Base-by-base conservation (phyloP, 2,329 filamentous ascomycete genomes). In the Fusarium secorum region DNA sequence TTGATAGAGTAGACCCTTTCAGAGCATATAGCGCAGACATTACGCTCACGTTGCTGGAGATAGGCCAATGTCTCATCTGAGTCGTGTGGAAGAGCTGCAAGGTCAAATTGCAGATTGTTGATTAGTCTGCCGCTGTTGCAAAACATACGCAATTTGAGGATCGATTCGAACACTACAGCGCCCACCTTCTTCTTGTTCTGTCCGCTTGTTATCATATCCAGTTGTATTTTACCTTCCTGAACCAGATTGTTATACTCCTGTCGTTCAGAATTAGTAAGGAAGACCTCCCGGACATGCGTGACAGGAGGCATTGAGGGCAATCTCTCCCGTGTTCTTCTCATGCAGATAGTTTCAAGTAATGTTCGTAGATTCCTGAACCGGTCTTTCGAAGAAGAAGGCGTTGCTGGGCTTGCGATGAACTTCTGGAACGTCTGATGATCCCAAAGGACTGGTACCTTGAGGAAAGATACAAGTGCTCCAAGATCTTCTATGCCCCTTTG, bases 231-330 rank as follows among this genome's bases (percentile, higher is more conserved):
- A 14, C 30, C 30, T 28, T 51, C 10, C 3, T 35, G 30, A 1
- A 51, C 0, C 0, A 51, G 11, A 15, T 20, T 18, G 8, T 35
- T 14, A 0, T 51, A 51, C 11, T n/a, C 48, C 17, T 11, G 30
- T 1, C 48, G 15, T 5, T 51, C 48, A 1, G n/a, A 51, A 11
- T 18, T 0, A 20, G 48, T 26, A 5, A 51, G 22, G 6, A 0
- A 11, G 3, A 35, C 22, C 48, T 46, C 20, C 15, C 20, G 26
- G 0, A 46, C 10, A n/a, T 11, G 0, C 4, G 14, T n/a, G 10
- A 17, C 26, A 0, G 44, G 44, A 5, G 0, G 20, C 2, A 9
- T 5, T 4, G 36, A 1, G 0, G n/a, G n/a, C 5, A 51, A 20
- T 13, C 26, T 32, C 0, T 51, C 30, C 2, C 22, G 11, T 7